Percentiles rank a stretch among this genome's conserved stretches.
Conservation (phyloP, 768 basidiomycete species). For the Boletellus emodensis region DNA sequence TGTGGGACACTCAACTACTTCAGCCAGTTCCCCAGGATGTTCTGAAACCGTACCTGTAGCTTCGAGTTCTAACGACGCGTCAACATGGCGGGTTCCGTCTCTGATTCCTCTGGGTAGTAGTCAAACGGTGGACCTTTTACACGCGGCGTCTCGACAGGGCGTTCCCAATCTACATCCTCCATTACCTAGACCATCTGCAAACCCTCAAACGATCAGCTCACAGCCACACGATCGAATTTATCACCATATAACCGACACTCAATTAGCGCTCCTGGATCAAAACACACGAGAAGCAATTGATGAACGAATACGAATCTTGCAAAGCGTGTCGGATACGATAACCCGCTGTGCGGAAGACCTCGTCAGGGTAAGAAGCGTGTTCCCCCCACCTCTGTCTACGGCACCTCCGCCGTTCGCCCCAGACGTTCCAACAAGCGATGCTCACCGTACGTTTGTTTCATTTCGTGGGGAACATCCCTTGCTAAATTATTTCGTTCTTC, state of each 20-base stretch:
- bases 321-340: slow-evolving; percentile 72
- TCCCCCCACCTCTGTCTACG: slow-evolving; percentile 41
- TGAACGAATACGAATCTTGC: slow-evolving; percentile 73
- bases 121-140: not conserved
- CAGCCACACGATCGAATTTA: slow-evolving; percentile 35
- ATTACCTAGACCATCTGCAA: not conserved
- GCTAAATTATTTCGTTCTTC: not conserved
- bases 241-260: slow-evolving; percentile 40
- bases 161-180: slow-evolving; percentile 10
- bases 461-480: not conserved
- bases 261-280: slow-evolving; percentile 60
- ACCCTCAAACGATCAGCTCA: not conserved
- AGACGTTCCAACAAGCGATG: slow-evolving; percentile 6
- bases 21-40: not conserved
- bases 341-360: slow-evolving; percentile 77
- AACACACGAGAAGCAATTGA: slow-evolving; percentile 80
- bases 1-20: slow-evolving; percentile 14
- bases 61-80: slow-evolving; percentile 7
- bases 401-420: slow-evolving; percentile 7
- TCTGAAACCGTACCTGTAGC: slow-evolving; percentile 5
- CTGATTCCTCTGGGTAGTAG: slow-evolving; percentile 23
- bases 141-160: slow-evolving; percentile 1
- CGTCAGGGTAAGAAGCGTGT: slow-evolving; percentile 65
- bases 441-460: slow-evolving; percentile 12
- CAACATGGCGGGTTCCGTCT: slow-evolving; percentile 22